Conservation (phyloP, 176 grass and related monocot genomes). For the Phoenix dactylifera region DNA sequence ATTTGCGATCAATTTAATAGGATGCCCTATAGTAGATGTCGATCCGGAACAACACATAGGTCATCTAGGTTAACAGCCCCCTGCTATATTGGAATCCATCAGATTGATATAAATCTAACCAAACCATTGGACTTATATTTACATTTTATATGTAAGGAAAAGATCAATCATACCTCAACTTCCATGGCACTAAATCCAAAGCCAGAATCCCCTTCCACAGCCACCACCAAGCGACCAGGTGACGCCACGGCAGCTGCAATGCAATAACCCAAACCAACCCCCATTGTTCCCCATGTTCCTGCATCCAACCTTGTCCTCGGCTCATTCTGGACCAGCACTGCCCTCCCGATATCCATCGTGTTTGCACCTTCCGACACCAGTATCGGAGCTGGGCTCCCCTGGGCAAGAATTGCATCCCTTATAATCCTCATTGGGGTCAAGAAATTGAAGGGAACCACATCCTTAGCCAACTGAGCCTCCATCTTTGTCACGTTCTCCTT, state of each 20-base stretch:
- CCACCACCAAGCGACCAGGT: conserved; percentile 65
- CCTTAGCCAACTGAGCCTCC: conserved; percentile 58
- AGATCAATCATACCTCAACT: conserved; percentile 59
- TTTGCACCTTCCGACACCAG: conserved; percentile 85
- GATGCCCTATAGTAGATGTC: no score
- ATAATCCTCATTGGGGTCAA: conserved; percentile 83
- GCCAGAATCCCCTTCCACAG: conserved; percentile 91
- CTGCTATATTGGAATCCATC: no score
- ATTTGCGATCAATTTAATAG: no score
- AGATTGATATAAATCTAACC: no score
- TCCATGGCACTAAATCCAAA: conserved; percentile 98
- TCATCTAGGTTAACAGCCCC: no score
- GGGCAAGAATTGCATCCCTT: conserved; percentile 59
- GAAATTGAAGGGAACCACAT: conserved; percentile 90
- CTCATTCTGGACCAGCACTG: conserved; percentile 90
- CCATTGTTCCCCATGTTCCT: conserved; percentile 97
- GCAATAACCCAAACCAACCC: conserved; percentile 91
- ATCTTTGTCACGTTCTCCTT: conserved; percentile 69
- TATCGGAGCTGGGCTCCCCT: conserved; percentile 61
- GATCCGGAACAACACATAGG: no score
- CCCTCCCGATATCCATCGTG: conserved; percentile 87
- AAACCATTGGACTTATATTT: no score
- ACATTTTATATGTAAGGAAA: no score
- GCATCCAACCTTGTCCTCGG: conserved; percentile 90
- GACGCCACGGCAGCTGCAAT: conserved; percentile 69